Conservation (phyloP, 768 basidiomycete species). For the Porphyrellus cyaneotinctus region DNA sequence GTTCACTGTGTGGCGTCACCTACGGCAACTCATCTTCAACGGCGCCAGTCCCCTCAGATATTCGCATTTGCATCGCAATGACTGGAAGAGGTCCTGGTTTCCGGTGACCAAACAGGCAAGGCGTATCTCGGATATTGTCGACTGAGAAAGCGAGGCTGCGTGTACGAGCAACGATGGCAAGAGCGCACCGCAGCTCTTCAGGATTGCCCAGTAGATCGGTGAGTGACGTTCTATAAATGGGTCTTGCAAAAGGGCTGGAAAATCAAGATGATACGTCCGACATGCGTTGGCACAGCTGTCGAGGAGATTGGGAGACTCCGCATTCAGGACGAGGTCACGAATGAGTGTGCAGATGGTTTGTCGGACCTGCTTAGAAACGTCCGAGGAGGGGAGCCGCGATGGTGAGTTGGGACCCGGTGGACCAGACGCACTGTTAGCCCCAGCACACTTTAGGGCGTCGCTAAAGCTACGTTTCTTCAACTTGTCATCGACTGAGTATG, state of each 20-base stretch:
- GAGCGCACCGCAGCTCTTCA: slow-evolving; percentile 44
- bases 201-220: slow-evolving; percentile 70
- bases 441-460: not conserved
- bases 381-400: slow-evolving; percentile 20
- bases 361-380: slow-evolving; percentile 44
- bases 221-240: slow-evolving; percentile 60
- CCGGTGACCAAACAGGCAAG: slow-evolving; percentile 50
- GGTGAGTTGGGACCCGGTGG: not conserved
- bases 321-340: slow-evolving; percentile 46
- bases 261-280: slow-evolving; percentile 41
- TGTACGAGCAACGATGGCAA: slow-evolving; percentile 51
- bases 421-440: not conserved
- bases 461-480: not conserved
- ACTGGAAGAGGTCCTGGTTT: slow-evolving; percentile 27
- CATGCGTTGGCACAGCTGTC: slow-evolving; percentile 57
- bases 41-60: slow-evolving; percentile 8
- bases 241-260: slow-evolving; percentile 58
- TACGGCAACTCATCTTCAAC: slow-evolving; percentile 13
- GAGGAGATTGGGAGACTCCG: slow-evolving; percentile 19
- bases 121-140: slow-evolving; percentile 58
- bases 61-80: slow-evolving; percentile 15
- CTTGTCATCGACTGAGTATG: slow-evolving; percentile 12
- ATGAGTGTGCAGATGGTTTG: slow-evolving; percentile 51
- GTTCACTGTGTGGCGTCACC: not conserved
- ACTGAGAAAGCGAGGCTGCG: slow-evolving; percentile 40